phyloP scores from a whole-genome alignment of 495 filamentous ascomycete genomes.

The Penicillium subrubescens region DNA sequence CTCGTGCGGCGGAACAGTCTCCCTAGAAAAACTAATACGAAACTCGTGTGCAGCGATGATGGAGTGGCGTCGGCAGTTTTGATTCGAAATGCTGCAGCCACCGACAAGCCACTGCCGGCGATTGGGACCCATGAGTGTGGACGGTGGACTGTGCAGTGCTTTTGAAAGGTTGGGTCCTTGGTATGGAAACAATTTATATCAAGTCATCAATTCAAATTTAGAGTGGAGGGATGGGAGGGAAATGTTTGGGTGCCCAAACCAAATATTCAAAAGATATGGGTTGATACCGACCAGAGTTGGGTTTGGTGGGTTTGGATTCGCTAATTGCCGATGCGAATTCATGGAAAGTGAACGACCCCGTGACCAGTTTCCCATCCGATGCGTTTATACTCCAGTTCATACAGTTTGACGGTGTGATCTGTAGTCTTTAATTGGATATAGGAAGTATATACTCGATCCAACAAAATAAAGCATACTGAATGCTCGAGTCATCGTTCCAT shows the following conservation, averaged over 20 bases:
- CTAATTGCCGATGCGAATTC: background rate
- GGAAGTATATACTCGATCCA: background rate
- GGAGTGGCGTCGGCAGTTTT: constrained; percentile 29
- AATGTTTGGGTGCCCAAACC: background rate
- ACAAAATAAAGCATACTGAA: background rate
- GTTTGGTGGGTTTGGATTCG: background rate
- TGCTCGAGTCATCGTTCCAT: background rate
- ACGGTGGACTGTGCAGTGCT: background rate
- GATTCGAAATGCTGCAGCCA: constrained; percentile 23
- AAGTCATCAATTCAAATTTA: background rate
- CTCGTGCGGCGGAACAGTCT: constrained; percentile 19
- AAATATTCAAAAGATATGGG: background rate
- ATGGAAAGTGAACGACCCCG: background rate
- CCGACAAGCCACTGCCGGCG: constrained; percentile 26
- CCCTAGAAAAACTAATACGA: constrained; percentile 13
- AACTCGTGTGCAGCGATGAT: constrained; percentile 14
- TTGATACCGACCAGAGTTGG: background rate
- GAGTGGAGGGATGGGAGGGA: background rate
- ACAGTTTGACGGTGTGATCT: background rate
- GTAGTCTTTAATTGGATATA: background rate
- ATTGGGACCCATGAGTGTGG: constrained; percentile 15
- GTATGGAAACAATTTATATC: background rate
- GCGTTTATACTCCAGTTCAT: background rate
- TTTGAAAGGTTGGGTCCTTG: no score
- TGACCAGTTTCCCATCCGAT: background rate